These are phyloP conservation scores for Cryptococcus sp. DNA, from an alignment of 1,284 basidiomycete genomes.

Conservation along the genomic window DNA sequence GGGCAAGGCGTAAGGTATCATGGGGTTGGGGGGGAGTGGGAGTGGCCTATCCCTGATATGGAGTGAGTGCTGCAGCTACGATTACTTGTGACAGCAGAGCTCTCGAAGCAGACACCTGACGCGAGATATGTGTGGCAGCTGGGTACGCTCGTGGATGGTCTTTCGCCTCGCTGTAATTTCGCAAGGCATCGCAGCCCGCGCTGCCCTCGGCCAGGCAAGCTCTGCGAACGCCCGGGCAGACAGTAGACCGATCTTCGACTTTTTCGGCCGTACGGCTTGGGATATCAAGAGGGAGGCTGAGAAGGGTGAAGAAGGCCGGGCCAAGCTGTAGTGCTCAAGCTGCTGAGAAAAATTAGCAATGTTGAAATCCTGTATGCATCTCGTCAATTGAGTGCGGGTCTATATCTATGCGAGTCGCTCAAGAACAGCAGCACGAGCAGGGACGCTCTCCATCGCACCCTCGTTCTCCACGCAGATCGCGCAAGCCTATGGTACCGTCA, in stretches of 20 bases:
- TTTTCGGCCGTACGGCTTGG: conserved; percentile 63
- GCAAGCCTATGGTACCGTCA: conserved; percentile 30
- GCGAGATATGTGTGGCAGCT: conserved; percentile 23
- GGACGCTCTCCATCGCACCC: conserved; percentile 43
- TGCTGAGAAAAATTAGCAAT: neutral
- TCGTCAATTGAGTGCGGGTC: neutral
- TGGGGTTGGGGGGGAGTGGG: conserved; percentile 25
- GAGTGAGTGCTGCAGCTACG: conserved; percentile 28
- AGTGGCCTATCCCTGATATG: conserved; percentile 39
- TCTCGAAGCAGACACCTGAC: neutral
- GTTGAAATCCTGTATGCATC: neutral
- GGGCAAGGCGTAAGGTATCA: conserved; percentile 34
- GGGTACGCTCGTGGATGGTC: conserved; percentile 33
- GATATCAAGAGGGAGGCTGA: conserved; percentile 55
- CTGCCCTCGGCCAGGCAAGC: conserved; percentile 78
- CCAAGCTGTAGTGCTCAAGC: conserved; percentile 32
- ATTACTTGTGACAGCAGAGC: neutral
- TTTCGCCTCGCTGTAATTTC: conserved; percentile 74
- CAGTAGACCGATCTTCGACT: conserved; percentile 60
- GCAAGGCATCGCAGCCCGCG: conserved; percentile 90
- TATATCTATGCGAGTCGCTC: neutral
- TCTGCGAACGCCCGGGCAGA: conserved; percentile 64
- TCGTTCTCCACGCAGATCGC: conserved; percentile 45
- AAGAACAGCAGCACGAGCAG: conserved; percentile 6
- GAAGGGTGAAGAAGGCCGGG: conserved; percentile 52